These are phyloP conservation scores for Vicia villosa DNA, from an alignment of 306 rosid species.

Conservation along the genomic window DNA sequence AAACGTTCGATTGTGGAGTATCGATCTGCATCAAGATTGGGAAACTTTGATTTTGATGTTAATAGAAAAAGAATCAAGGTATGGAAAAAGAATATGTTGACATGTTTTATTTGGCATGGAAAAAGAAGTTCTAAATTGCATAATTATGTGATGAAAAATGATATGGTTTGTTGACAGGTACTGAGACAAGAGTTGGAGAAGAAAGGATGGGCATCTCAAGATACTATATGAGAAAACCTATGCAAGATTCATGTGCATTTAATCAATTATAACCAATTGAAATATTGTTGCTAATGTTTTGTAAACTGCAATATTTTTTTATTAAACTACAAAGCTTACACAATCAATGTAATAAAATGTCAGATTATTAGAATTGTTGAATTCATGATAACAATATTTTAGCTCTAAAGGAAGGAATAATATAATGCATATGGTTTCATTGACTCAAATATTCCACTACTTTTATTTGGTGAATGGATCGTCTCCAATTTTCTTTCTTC, in stretches of 20 bases:
- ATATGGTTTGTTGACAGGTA: background rate
- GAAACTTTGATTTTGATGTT: conserved; percentile 81
- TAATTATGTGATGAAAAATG: background rate
- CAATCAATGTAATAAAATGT: background rate
- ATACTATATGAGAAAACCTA: conserved; percentile 22
- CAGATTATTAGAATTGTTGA: too few relatives aligned
- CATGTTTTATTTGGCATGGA: too few relatives aligned
- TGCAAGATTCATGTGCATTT: conserved; percentile 2
- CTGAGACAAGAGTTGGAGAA: conserved; percentile 61
- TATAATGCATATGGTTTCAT: too few relatives aligned
- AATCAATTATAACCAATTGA: background rate
- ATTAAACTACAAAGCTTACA: background rate
- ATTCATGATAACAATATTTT: too few relatives aligned
- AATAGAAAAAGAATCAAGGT: conserved; percentile 96
- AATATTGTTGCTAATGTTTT: background rate
- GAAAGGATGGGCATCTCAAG: conserved; percentile 86
- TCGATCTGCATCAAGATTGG: conserved; percentile 84
- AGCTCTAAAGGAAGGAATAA: too few relatives aligned
- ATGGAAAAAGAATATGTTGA: too few relatives aligned
- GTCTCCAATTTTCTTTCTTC: too few relatives aligned
- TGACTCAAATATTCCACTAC: too few relatives aligned
- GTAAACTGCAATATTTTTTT: background rate
- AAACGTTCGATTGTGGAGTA: conserved; percentile 74
- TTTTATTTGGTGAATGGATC: too few relatives aligned
- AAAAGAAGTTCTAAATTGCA: background rate